Percentiles rank a stretch among this genome's conserved stretches.
These are phyloP conservation scores for Glycyrrhiza uralensis DNA, from an alignment of 306 rosid species.

Conservation along the genomic window DNA sequence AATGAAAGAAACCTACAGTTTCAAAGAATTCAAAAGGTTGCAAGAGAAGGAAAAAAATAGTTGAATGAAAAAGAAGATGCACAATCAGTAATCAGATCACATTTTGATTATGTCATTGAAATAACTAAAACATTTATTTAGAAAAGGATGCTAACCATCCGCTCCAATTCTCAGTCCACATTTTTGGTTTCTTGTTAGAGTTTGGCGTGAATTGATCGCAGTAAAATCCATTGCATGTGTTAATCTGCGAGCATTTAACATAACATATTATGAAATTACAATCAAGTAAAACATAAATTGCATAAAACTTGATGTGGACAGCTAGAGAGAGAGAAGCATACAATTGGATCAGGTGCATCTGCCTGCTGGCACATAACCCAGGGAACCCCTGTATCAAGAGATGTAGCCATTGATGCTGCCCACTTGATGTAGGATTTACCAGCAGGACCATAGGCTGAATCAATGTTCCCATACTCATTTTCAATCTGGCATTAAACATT, in stretches of 20 bases:
- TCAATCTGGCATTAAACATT: slow-evolving; percentile 50
- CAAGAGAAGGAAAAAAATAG: neutral
- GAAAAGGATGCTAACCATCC: slow-evolving; percentile 64
- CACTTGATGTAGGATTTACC: slow-evolving; percentile 72
- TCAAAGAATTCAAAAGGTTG: neutral
- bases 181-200: slow-evolving; percentile 71
- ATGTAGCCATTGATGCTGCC: slow-evolving; percentile 90
- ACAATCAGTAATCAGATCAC: neutral
- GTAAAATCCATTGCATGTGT: slow-evolving; percentile 88
- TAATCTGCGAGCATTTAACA: slow-evolving; percentile 52
- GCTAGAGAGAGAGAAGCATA: slow-evolving; percentile 37
- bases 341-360: slow-evolving; percentile 92
- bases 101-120: neutral
- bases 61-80: neutral
- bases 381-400: slow-evolving; percentile 92
- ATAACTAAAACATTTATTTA: neutral
- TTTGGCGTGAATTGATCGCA: slow-evolving; percentile 88
- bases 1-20: slow-evolving; percentile 66
- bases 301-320: neutral
- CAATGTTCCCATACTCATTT: slow-evolving; percentile 84
- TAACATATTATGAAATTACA: neutral
- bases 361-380: slow-evolving; percentile 98
- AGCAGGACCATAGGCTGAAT: slow-evolving; percentile 49
- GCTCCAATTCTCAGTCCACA: slow-evolving; percentile 92
- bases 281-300: neutral